These are phyloP conservation scores for Pseudoneurospora amorphoporcata DNA, from an alignment of 495 filamentous ascomycete genomes.

Conservation along the genomic window DNA sequence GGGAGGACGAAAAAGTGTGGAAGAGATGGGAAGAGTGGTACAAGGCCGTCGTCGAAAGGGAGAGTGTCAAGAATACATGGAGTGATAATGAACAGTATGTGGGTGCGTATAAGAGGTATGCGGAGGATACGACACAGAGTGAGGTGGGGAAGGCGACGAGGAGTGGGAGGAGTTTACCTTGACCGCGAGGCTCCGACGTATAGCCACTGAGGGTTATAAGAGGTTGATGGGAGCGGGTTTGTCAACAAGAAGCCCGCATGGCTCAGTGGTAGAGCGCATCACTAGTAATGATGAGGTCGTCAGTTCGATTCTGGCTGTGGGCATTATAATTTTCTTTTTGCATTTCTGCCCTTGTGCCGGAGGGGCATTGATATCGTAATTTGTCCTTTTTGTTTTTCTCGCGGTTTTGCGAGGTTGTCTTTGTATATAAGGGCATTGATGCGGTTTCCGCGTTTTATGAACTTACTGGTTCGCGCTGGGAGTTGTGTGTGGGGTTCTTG, in stretches of 20 bases:
- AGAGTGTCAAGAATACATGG: constrained; percentile 51
- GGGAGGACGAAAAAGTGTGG: constrained; percentile 43
- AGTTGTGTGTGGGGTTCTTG: not conserved
- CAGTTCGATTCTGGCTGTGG: no score
- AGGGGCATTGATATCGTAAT: no score
- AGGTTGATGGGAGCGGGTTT: no score
- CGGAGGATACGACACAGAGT: constrained; percentile 60
- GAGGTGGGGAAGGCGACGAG: constrained; percentile 59
- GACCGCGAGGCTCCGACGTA: not conserved
- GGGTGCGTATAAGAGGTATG: constrained; percentile 59
- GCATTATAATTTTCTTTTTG: no score
- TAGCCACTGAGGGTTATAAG: no score
- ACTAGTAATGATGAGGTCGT: not conserved
- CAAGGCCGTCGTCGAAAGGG: constrained; percentile 40
- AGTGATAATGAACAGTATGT: constrained; percentile 53
- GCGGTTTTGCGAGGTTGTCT: no score
- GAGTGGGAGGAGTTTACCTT: constrained; percentile 51
- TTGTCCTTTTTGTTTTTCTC: no score
- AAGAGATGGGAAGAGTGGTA: constrained; percentile 51
- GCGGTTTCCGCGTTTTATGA: no score
- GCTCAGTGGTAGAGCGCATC: not conserved
- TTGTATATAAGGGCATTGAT: no score
- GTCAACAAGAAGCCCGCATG: not conserved
- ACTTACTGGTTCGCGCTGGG: not conserved
- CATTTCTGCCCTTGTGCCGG: no score